Base-by-base conservation (phyloP, 106 monocot genomes). In the Narthecium ossifragum region DNA sequence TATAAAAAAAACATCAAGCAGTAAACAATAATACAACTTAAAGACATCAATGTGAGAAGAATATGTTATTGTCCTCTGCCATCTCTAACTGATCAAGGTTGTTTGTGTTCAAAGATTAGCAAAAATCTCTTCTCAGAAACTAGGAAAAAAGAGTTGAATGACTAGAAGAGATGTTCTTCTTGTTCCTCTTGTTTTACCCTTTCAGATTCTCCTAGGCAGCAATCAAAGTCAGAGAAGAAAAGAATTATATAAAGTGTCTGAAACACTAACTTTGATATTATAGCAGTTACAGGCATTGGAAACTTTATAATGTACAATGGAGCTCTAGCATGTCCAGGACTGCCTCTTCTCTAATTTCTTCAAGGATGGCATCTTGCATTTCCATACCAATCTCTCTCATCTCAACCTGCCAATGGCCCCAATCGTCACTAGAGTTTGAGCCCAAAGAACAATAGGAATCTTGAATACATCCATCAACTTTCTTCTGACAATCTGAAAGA, bases 291-390 rank as follows among this genome's bases (percentile, higher is more conserved):
- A n/a, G n/a, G n/a, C n/a, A n/a, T n/a, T n/a, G n/a, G n/a, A n/a
- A n/a, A n/a, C n/a, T n/a, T n/a, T n/a, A n/a, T n/a, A n/a, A 54
- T 65, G 68, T 61, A 59, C 70, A 65, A 48, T 70, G 70, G 20
- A 53, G 60, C 6, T 1, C 31, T 52, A 72, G 60, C 53, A 78
- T 48, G 55, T 78, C 78, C 1, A 46, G 5, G 1, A 72, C 46
- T 17, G 49, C 21, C 46, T 78, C 78, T 18, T 51, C 62, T 24
- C 55, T 71, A 51, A 80, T 75, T n/a, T 80, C 80, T 9, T 81
- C 81, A 39, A 81, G 71, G 31, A 81, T 75, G 13, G 41, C 29
- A 30, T 31, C 46, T 61, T 68, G 76, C 24, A 81, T 72, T 60
- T 64, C 63, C 0, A 25, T 31, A 1, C 57, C 81, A 31, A 81